Evolutionary conservation across 75 land plant genomes (phyloP), one percentile per base, ranked within the genome.

Genomic region (Selaginella moellendorffii): DNA sequence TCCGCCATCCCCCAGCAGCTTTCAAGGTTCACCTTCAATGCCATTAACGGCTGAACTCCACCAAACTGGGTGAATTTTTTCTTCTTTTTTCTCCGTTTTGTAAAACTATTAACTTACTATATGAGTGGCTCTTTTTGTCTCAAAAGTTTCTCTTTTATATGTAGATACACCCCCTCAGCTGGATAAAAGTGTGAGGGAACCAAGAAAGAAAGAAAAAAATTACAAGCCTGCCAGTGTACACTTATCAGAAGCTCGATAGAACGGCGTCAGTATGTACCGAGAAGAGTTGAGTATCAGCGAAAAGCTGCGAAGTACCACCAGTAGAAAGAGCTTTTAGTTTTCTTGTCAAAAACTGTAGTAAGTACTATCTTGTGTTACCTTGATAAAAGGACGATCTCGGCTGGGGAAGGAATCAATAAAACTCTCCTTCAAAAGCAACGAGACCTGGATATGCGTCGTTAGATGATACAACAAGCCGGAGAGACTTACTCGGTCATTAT

Each of bases 1-100:
- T 90, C 96, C 12, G 83, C 96, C 52, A 90, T 90, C 54, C 96
- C 96, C 5, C 96, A 81, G 63, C 96, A 90, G 65, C 77, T 90
- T 28, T 90, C 96, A 1, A 79, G 92, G 65, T 86, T 90, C 67
- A 79, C 79, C 54, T 84, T 86, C 75, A 90, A 86, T 75, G 84
- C 82, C 77, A 83, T 88, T 66, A 77, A 77, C 54, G 31, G 65
- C 24, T 80, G 69, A 81, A 56, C 14, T 36, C 14, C 14, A 14
- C 14, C 5, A 36, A 36, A 36, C 46, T 36, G 14, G 14, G 10
- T 36, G 46, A 14, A 36, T 14, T 14, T 36, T 36, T 36, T 36
- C 14, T 36, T 36, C 5, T 36, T 36, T 36, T 36, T 36, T 14
- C 46, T 36, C 14, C 14, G 14, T 5, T 36, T 36, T 36, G 5